A percentile compares a stretch with the other conserved stretches of the same genome.
phyloP scores from a whole-genome alignment of 768 basidiomycete genomes.

The Russula brevipes region DNA sequence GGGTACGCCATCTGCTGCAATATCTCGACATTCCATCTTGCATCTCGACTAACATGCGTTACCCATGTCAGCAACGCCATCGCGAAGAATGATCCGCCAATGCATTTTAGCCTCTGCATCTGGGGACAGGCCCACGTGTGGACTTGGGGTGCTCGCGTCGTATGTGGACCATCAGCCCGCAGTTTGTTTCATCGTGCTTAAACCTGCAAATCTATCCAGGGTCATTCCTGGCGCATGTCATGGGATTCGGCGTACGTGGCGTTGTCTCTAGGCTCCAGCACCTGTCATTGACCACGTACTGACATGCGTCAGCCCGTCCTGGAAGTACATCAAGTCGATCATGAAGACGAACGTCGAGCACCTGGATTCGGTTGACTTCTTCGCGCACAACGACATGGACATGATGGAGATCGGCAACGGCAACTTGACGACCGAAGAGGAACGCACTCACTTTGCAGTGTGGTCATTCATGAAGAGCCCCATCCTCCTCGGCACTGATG shows the following conservation, averaged over 20 bases:
- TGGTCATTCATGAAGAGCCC: slow-evolving; percentile 57
- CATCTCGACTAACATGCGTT: not conserved
- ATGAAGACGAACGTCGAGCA: slow-evolving; percentile 42
- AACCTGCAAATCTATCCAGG: slow-evolving; percentile 29
- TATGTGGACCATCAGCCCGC: slow-evolving; percentile 26
- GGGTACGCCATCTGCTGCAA: slow-evolving; percentile 33
- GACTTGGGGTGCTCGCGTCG: slow-evolving; percentile 54
- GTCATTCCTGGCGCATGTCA: slow-evolving; percentile 53
- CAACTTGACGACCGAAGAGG: slow-evolving; percentile 42
- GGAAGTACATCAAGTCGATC: slow-evolving; percentile 46
- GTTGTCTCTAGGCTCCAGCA: not conserved
- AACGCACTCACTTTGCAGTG: slow-evolving; percentile 54
- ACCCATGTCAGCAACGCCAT: slow-evolving; percentile 39
- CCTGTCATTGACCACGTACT: not conserved
- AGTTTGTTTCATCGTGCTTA: not conserved
- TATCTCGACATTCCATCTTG: not conserved
- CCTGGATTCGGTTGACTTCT: slow-evolving; percentile 42
- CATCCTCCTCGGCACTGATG: slow-evolving; percentile 43
- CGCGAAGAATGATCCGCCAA: slow-evolving; percentile 39
- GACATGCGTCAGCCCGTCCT: slow-evolving; percentile 36
- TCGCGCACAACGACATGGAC: slow-evolving; percentile 54
- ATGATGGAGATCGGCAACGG: slow-evolving; percentile 53
- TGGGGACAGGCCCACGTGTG: slow-evolving; percentile 54
- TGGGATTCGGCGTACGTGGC: slow-evolving; percentile 38
- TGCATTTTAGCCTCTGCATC: slow-evolving; percentile 48